Conservation (phyloP, 2,329 filamentous ascomycete species). For the Stromatinia cepivora region DNA sequence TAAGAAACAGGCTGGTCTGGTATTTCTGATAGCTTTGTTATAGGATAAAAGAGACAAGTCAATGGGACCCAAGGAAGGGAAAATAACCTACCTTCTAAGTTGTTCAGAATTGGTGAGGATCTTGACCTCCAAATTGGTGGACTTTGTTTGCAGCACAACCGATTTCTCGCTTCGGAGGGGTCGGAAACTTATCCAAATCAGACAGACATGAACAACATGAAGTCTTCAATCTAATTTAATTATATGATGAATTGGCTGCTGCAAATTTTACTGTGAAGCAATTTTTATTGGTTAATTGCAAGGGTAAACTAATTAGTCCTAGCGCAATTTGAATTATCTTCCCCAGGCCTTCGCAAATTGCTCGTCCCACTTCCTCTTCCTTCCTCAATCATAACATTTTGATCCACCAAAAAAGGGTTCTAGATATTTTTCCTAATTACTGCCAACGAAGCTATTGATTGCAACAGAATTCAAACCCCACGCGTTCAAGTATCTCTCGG, state of each 20-base stretch:
- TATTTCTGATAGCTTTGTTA: too few relatives aligned
- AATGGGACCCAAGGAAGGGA: neutral
- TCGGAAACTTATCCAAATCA: neutral
- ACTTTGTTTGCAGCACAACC: neutral
- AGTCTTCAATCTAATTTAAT: neutral
- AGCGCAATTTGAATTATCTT: neutral
- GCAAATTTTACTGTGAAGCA: too few relatives aligned
- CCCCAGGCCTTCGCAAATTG: neutral
- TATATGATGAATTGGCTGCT: too few relatives aligned
- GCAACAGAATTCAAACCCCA: neutral
- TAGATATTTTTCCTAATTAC: neutral
- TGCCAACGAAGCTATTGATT: neutral
- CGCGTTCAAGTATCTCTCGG: neutral
- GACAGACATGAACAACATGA: neutral
- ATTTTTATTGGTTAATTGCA: neutral
- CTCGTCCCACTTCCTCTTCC: too few relatives aligned
- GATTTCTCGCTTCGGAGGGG: neutral
- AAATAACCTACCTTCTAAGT: neutral
- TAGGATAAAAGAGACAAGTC: neutral
- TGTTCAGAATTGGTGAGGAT: neutral
- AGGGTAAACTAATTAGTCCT: neutral
- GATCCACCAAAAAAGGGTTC: neutral
- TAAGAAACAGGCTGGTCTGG: neutral
- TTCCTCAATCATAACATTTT: neutral
- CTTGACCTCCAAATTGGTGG: neutral